phyloP scores from a whole-genome alignment of 2,329 filamentous ascomycete genomes.

The Sordariomycetes sp. region DNA sequence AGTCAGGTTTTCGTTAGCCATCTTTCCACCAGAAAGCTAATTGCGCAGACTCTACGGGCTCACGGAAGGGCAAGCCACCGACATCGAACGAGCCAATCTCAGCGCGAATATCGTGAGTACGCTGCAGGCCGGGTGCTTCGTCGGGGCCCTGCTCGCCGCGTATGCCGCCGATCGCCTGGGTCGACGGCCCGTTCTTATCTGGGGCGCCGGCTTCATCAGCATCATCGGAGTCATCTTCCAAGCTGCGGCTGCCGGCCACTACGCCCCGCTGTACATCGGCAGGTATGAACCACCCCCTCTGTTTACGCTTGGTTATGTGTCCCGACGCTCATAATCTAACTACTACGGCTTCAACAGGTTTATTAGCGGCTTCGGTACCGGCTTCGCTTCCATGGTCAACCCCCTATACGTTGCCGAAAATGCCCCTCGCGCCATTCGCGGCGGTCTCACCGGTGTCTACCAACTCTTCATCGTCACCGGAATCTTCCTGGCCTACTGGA shows the following conservation, averaged over 20 bases:
- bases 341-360: constrained; percentile 19
- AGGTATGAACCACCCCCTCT: constrained; percentile 17
- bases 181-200: constrained; percentile 42
- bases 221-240: constrained; percentile 55
- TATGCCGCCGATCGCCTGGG: constrained; percentile 45
- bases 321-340: not conserved
- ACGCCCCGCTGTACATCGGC: constrained; percentile 56
- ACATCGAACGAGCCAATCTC: not conserved
- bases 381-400: constrained; percentile 32
- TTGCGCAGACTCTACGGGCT: constrained; percentile 16
- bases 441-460: constrained; percentile 36
- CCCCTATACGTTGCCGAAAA: constrained; percentile 36
- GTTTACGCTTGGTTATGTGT: not conserved
- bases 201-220: constrained; percentile 41
- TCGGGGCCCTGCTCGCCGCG: constrained; percentile 46
- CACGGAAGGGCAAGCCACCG: constrained; percentile 31
- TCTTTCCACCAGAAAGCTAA: constrained; percentile 12
- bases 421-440: constrained; percentile 37
- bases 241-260: constrained; percentile 37
- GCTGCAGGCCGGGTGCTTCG: constrained; percentile 58
- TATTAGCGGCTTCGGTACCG: constrained; percentile 34
- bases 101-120: constrained; percentile 53
- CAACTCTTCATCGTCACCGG: constrained; percentile 36
- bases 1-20: constrained; percentile 16
- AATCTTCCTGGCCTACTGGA: constrained; percentile 31